Base-by-base conservation (phyloP, 2,329 filamentous ascomycete species). In the Diaporthe batatas region DNA sequence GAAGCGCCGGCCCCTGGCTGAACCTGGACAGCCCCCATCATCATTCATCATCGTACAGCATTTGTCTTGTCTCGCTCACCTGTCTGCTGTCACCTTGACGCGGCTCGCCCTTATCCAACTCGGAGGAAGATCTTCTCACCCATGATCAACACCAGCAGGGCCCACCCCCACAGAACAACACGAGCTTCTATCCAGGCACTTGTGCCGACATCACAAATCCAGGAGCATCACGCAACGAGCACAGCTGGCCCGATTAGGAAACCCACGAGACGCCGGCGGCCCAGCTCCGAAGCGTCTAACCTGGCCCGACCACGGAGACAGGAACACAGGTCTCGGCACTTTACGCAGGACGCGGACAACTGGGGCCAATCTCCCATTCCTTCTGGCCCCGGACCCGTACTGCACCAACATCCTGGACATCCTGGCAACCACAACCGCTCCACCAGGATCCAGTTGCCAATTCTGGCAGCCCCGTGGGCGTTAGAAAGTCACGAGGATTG, bases 211-310 rank as follows among this genome's bases (percentile, higher is more conserved):
- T 39, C 62, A 53, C 62, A 49, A 3, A 11, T 12, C 12, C n/a
- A 39, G 62, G 32, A 67, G 44, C 62, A 67, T 67, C 62, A 67
- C 62, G 62, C 62, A 67, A 39, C 62, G 32, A 10, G 18, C 62
- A 39, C 21, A 12, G 36, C 14, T 39, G 21, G 58, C 73, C 73
- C 65, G 42, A 74, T 64, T 67, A 74, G 73, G 73, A 57, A 74
- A 72, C 49, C 21, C 49, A 65, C 57, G 65, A 74, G 58, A 65
- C 65, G 34, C 29, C 73, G 73, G 73, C 70, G 65, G 29, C 58
- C 51, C 65, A 69, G 70, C 70, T 74, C 73, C 73, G 73, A 72
- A 54, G 58, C 36, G 51, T 71, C 59, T 70, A 53, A 25, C 55
- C 59, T 71, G 51, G 32, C 59, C 57, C 53, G 49, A 29, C 32